phyloP scores from a whole-genome alignment of 805 yeast species.

The Sporopachydermia quercuum region DNA sequence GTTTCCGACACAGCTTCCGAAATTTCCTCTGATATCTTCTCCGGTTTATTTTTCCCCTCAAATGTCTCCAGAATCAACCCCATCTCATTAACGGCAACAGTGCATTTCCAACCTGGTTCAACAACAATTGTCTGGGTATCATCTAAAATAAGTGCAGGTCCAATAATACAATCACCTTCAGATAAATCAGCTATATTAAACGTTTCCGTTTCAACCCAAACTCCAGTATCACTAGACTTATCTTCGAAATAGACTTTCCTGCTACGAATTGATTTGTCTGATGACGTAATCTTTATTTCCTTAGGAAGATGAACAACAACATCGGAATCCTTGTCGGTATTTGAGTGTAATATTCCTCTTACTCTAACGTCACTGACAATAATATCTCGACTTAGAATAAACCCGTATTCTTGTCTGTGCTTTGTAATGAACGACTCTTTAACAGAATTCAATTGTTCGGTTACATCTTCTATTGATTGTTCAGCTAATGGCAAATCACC shows the following conservation, averaged over 20 bases:
- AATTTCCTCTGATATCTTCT: neutral
- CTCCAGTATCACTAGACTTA: conserved; percentile 30
- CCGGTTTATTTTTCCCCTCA: too few species aligned
- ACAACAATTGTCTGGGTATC: conserved; percentile 69
- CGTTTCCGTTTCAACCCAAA: conserved; percentile 35
- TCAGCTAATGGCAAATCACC: too few species aligned
- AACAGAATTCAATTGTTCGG: conserved; percentile 20
- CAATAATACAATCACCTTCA: conserved; percentile 37
- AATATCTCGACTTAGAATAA: conserved; percentile 41
- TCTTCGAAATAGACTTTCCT: conserved; percentile 8
- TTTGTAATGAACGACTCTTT: conserved; percentile 31
- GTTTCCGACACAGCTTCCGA: conserved; percentile 9
- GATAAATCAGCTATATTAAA: conserved; percentile 38
- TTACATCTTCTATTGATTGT: conserved; percentile 16
- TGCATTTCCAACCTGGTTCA: conserved; percentile 32
- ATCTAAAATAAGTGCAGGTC: conserved; percentile 71
- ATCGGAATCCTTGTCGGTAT: conserved; percentile 10
- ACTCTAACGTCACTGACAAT: conserved; percentile 62
- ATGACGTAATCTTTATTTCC: neutral
- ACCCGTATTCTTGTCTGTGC: conserved; percentile 65
- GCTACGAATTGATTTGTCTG: neutral
- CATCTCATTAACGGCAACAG: conserved; percentile 11
- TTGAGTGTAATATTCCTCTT: conserved; percentile 33
- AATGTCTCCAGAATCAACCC: conserved; percentile 11
- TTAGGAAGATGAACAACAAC: conserved; percentile 9